These are phyloP conservation scores for Lactarius akahatsu DNA, from an alignment of 768 basidiomycete species.

Conservation along the genomic window DNA sequence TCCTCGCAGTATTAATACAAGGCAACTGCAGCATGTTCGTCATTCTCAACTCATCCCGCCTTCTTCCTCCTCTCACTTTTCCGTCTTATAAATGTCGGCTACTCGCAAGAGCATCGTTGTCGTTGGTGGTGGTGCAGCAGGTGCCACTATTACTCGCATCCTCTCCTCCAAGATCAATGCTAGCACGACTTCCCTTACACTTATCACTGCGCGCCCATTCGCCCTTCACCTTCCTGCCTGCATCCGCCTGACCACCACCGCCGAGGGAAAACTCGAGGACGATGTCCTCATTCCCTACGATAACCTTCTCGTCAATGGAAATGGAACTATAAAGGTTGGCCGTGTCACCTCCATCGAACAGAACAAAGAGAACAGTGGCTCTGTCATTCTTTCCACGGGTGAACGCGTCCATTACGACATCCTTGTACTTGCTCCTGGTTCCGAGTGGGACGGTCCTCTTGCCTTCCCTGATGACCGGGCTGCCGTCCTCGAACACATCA, in stretches of 20 bases:
- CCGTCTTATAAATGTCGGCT: constrained; percentile 10
- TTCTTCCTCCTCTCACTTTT: not conserved
- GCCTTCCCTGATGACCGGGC: constrained; percentile 42
- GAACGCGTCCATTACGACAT: constrained; percentile 26
- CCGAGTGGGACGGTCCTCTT: constrained; percentile 30
- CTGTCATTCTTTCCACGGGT: constrained; percentile 14
- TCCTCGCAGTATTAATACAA: not conserved
- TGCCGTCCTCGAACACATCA: constrained; percentile 30
- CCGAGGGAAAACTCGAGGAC: constrained; percentile 39
- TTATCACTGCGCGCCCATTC: constrained; percentile 54
- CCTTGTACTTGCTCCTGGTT: constrained; percentile 27
- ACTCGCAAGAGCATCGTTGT: constrained; percentile 43
- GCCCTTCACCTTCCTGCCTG: constrained; percentile 50
- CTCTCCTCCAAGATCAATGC: constrained; percentile 54
- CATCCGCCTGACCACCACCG: constrained; percentile 53
- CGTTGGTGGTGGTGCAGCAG: constrained; percentile 59
- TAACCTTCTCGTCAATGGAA: constrained; percentile 19
- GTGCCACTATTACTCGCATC: constrained; percentile 43
- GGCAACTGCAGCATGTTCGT: not conserved
- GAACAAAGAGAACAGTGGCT: constrained; percentile 16
- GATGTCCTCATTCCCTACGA: constrained; percentile 24
- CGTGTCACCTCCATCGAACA: constrained; percentile 22
- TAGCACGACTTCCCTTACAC: constrained; percentile 48
- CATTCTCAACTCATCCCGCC: not conserved
- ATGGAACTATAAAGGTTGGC: constrained; percentile 25